Conservation (phyloP, 2,329 filamentous ascomycete genomes). For the Stachybotrys chartarum region DNA sequence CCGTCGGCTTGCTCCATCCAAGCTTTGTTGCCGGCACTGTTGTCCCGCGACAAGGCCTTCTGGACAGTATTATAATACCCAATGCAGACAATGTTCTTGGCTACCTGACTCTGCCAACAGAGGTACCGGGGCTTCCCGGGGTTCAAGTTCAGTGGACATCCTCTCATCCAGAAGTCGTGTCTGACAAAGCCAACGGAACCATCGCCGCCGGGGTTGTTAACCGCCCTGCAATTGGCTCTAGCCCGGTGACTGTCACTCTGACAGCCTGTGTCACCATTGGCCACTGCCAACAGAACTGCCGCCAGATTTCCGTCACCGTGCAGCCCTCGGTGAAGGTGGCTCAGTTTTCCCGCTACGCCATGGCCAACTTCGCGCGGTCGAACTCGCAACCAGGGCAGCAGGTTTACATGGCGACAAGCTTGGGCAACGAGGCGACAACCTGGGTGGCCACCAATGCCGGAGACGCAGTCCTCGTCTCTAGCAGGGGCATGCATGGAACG, state of each 20-base stretch:
- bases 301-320: background rate
- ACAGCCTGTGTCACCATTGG: background rate
- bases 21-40: no score
- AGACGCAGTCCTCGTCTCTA: slow-evolving; percentile 34
- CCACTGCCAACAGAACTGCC: background rate
- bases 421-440: slow-evolving; percentile 39
- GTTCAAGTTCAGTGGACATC: background rate
- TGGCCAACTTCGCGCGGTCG: background rate
- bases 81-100: background rate
- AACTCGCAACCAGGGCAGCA: slow-evolving; percentile 20
- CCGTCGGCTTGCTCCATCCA: no score
- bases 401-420: slow-evolving; percentile 39
- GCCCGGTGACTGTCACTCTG: background rate
- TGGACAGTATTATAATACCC: no score
- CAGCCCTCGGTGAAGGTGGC: background rate
- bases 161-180: background rate
- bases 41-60: no score
- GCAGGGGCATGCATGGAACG: slow-evolving; percentile 36
- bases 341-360: background rate
- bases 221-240: background rate
- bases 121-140: background rate
- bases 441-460: slow-evolving; percentile 39
- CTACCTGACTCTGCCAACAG: background rate
- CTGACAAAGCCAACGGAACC: background rate
- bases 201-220: background rate